These are phyloP conservation scores for Pichia phayaonensis DNA, from an alignment of 805 yeast species.

Conservation along the genomic window DNA sequence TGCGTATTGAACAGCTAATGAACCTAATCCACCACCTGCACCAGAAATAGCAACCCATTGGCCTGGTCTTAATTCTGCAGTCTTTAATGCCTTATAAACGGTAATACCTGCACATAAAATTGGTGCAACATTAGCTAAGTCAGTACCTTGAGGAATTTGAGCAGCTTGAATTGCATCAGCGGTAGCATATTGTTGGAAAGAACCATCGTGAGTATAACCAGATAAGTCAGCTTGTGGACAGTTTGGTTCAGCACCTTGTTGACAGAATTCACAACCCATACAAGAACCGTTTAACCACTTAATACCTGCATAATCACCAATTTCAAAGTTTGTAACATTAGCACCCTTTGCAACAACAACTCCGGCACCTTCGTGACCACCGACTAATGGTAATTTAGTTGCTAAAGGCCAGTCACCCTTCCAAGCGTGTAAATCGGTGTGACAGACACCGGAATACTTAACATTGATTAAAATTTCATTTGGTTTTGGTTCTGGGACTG, in stretches of 20 bases:
- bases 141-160: constrained; percentile 62
- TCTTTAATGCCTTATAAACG: constrained; percentile 83
- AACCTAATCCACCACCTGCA: constrained; percentile 80
- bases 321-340: constrained; percentile 59
- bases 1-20: constrained; percentile 72
- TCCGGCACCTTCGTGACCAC: constrained; percentile 91
- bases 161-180: constrained; percentile 89
- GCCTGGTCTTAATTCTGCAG: constrained; percentile 68
- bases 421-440: constrained; percentile 92
- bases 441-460: constrained; percentile 88
- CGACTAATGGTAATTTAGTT: constrained; percentile 69
- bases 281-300: constrained; percentile 82
- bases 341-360: constrained; percentile 71
- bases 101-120: constrained; percentile 89
- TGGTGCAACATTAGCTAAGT: constrained; percentile 72
- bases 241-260: constrained; percentile 57
- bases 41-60: constrained; percentile 75
- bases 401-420: constrained; percentile 87
- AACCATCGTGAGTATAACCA: constrained; percentile 86
- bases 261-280: constrained; percentile 69
- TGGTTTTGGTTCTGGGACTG: constrained; percentile 73
- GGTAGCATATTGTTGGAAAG: constrained; percentile 85
- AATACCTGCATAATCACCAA: constrained; percentile 78
- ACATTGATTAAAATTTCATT: constrained; percentile 75
- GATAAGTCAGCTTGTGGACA: constrained; percentile 67